These are phyloP conservation scores for Schwanniomyces polymorphus DNA, from an alignment of 805 yeast species.

Conservation along the genomic window DNA sequence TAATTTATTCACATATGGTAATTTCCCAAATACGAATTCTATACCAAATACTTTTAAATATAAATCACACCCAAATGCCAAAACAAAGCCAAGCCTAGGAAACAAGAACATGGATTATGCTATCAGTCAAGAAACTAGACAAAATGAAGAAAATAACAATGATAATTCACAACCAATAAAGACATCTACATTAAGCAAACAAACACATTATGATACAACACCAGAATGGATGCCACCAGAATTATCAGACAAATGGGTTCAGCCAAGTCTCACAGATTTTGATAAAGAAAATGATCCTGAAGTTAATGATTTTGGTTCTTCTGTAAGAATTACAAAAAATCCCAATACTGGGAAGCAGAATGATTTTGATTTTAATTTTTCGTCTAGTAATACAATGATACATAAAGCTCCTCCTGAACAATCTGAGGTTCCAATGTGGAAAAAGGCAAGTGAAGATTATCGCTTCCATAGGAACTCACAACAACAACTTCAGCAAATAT, in stretches of 20 bases:
- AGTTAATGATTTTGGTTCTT: conserved; percentile 17
- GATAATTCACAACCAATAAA: conserved; percentile 13
- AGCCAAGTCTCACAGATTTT: conserved; percentile 2
- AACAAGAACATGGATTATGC: conserved; percentile 1
- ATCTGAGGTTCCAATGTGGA: conserved; percentile 36
- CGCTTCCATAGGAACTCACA: conserved; percentile 20
- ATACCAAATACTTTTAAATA: conserved; percentile 46
- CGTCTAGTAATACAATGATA: conserved; percentile 29
- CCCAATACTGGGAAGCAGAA: not conserved
- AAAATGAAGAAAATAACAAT: not conserved
- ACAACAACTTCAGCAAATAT: conserved; percentile 31
- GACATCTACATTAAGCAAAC: conserved; percentile 23
- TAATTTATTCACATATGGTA: conserved; percentile 4
- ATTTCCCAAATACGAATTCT: conserved; percentile 19
- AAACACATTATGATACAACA: conserved; percentile 14
- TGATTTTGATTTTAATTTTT: conserved; percentile 16
- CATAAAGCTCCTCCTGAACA: conserved; percentile 23
- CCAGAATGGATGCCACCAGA: conserved; percentile 47
- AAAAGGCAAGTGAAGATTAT: conserved; percentile 27
- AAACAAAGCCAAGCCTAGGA: conserved; percentile 34
- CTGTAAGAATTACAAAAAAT: conserved; percentile 12
- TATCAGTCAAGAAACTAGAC: not conserved
- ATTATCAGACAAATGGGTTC: conserved; percentile 34
- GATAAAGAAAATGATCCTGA: conserved; percentile 4
- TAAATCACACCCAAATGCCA: conserved; percentile 46